phyloP scores from a whole-genome alignment of 2,329 filamentous ascomycete species.

The Trichoderma harzianum region DNA sequence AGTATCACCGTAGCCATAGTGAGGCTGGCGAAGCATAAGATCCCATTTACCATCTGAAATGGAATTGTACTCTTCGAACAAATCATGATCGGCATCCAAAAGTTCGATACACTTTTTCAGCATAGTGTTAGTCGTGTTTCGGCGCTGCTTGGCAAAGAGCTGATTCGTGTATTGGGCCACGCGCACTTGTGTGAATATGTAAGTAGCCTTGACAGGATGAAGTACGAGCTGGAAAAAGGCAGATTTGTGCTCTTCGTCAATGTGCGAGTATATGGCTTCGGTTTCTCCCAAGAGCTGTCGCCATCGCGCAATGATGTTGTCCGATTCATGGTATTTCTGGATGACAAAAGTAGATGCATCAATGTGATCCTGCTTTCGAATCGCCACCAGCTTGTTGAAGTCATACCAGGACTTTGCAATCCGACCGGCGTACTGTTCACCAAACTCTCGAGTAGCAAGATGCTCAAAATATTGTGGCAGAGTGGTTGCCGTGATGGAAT shows the following conservation, averaged over 20 bases:
- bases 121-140: constrained; percentile 53
- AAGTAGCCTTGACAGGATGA: constrained; percentile 56
- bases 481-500: constrained; percentile 37
- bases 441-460: constrained; percentile 52
- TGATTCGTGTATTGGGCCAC: constrained; percentile 48
- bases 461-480: constrained; percentile 43
- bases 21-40: constrained; percentile 50
- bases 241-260: constrained; percentile 43
- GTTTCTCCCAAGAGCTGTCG: constrained; percentile 44
- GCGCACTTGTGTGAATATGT: constrained; percentile 50
- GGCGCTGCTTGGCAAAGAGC: constrained; percentile 52
- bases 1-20: constrained; percentile 41
- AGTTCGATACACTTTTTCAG: constrained; percentile 46
- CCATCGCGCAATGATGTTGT: constrained; percentile 53
- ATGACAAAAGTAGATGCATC: constrained; percentile 55
- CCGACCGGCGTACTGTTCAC: constrained; percentile 39
- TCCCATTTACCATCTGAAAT: constrained; percentile 54
- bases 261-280: constrained; percentile 41
- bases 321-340: constrained; percentile 59
- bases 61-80: constrained; percentile 50
- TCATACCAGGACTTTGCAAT: constrained; percentile 50
- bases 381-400: constrained; percentile 47
- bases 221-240: constrained; percentile 60
- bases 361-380: constrained; percentile 59
- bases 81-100: constrained; percentile 49